A percentile compares a stretch with the other conserved stretches of the same genome.
Evolutionary conservation across 1,284 basidiomycete species (phyloP).

Genomic region (Tetrapyrgos nigripes): DNA sequence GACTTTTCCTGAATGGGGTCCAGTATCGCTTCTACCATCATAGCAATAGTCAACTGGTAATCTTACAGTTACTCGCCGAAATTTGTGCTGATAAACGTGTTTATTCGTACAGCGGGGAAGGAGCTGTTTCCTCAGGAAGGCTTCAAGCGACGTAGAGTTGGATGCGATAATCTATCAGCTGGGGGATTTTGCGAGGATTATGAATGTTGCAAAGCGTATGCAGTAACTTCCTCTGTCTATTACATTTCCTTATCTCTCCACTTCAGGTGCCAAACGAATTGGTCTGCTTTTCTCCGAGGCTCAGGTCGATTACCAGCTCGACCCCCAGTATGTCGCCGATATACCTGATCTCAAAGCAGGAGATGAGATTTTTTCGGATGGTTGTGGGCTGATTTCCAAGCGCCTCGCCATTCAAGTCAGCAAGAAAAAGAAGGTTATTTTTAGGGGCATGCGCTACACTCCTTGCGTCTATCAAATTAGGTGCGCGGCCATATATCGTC

Average conservation of each 20-base stretch:
- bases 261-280: constrained; percentile 67
- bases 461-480: constrained; percentile 68
- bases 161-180: constrained; percentile 58
- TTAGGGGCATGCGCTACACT: constrained; percentile 59
- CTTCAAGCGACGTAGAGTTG: constrained; percentile 57
- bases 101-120: constrained; percentile 50
- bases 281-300: constrained; percentile 70
- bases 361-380: constrained; percentile 69
- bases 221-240: neutral
- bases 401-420: constrained; percentile 57
- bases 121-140: constrained; percentile 65
- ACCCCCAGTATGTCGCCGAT: constrained; percentile 54
- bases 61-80: constrained; percentile 19
- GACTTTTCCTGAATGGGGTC: constrained; percentile 59
- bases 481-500: constrained; percentile 36
- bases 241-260: neutral
- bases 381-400: constrained; percentile 67
- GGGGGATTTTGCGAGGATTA: constrained; percentile 64
- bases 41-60: constrained; percentile 70
- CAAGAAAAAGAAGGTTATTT: constrained; percentile 58
- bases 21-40: constrained; percentile 75
- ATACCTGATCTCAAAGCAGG: constrained; percentile 62
- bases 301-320: constrained; percentile 59
- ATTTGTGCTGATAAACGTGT: neutral
- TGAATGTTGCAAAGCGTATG: constrained; percentile 66